Base-by-base conservation (phyloP, 495 filamentous ascomycete species). In the Aspergillus coremiiformis region DNA sequence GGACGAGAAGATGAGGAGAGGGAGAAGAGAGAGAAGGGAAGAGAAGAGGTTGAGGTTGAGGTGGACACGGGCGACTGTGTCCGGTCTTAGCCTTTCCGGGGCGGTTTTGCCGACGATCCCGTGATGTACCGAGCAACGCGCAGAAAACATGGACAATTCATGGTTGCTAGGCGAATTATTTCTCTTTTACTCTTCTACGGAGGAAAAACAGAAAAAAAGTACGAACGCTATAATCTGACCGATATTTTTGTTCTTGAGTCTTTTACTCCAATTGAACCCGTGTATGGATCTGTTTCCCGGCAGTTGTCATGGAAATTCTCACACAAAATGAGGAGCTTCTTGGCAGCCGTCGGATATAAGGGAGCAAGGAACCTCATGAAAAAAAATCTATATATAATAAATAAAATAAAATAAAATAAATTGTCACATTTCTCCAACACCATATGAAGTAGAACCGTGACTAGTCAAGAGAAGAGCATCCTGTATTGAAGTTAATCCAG, bases 21-120 rank as follows among this genome's bases (percentile, higher is more conserved):
- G 54, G 62, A 64, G 60, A 58, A 66, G 63, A 68, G 66, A 67
- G 65, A 64, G 67, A 69, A 66, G 62, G 67, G 57, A 61, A 71
- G 55, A 56, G 60, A 66, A 67, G 62, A 68, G 69, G 67, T 66
- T 70, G 55, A 59, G 67, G 67, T 69, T 66, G 66, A 69, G 60
- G 66, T 66, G 66, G 64, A 68, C 64, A 65, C 56, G 51, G 57
- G 63, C 46, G 50, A 54, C 43, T 57, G 54, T 62, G 60, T 60
- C 62, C 63, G 63, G 60, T 41, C 67, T 69, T 69, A 68, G 62
- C 69, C 69, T 70, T 68, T 71, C 69, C 67, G 70, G 71, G 71
- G 69, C 65, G 69, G 69, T 74, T 74, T 72, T 72, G 66, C 71
- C 71, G 71, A 74, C 64, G 66, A 66, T 74, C 71, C 71, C 71